These are phyloP conservation scores for Hypholoma fasciculare DNA, from an alignment of 768 basidiomycete species.

Conservation along the genomic window DNA sequence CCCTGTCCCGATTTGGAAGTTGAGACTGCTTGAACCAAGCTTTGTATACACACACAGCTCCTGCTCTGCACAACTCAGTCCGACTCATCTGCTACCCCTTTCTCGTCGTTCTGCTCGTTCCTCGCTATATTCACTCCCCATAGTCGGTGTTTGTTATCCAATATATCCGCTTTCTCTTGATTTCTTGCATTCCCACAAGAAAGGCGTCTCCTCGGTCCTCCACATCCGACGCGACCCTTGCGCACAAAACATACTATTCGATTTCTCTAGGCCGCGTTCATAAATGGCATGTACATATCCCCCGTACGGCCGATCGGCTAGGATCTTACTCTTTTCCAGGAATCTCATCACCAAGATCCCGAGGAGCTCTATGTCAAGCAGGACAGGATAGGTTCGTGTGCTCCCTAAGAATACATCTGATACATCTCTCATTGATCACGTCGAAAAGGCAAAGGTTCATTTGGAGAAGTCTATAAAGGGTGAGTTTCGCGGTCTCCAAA, in stretches of 20 bases:
- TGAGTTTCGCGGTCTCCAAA: slow-evolving; percentile 30
- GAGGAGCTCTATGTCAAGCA: slow-evolving; percentile 97
- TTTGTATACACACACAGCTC: slow-evolving; percentile 18
- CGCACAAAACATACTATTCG: slow-evolving; percentile 5
- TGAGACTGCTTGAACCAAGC: slow-evolving; percentile 18
- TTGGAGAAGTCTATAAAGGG: slow-evolving; percentile 99
- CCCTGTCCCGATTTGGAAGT: slow-evolving; percentile 24
- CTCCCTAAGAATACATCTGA: background rate
- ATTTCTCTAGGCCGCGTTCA: slow-evolving; percentile 9
- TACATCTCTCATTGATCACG: background rate
- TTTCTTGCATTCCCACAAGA: slow-evolving; percentile 1
- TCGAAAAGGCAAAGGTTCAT: slow-evolving; percentile 88
- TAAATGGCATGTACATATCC: slow-evolving; percentile 24
- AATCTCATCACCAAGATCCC: slow-evolving; percentile 79
- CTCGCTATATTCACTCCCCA: background rate
- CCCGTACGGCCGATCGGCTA: slow-evolving; percentile 17
- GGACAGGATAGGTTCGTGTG: slow-evolving; percentile 82
- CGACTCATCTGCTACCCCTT: slow-evolving; percentile 8
- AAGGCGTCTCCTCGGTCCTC: slow-evolving; percentile 12
- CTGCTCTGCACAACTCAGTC: slow-evolving; percentile 17
- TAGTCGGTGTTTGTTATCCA: background rate
- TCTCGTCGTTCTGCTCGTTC: slow-evolving; percentile 4
- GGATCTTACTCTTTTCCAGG: slow-evolving; percentile 41
- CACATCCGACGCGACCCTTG: slow-evolving; percentile 24
- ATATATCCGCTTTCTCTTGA: slow-evolving; percentile 1